Evolutionary conservation across 169 alveolate species (phyloP), one percentile per base, ranked within the genome.

Genomic region (Besnoitia besnoiti): DNA sequence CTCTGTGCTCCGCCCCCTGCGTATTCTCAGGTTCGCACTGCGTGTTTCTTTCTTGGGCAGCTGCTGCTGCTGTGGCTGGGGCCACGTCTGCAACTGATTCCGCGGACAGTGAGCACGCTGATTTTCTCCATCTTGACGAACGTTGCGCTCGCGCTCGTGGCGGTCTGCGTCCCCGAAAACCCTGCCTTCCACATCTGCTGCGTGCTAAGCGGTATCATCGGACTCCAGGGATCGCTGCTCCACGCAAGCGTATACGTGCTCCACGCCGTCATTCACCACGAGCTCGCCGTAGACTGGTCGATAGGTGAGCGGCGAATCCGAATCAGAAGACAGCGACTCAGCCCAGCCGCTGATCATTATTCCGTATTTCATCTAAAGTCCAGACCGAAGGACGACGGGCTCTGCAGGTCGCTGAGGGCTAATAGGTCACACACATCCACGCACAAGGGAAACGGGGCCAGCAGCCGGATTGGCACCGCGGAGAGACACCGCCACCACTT

Each of bases 1-100:
- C n/a, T n/a, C n/a, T n/a, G n/a, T n/a, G n/a, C n/a, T n/a, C n/a
- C n/a, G n/a, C n/a, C n/a, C n/a, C n/a, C n/a, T n/a, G n/a, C n/a
- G n/a, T n/a, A n/a, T n/a, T n/a, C 47, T 73, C 82, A 90, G 93
- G 93, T 90, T 33, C 89, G 93, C 16, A 51, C 93, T 8, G 61
- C 62, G n/a, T 46, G 93, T 37, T 47, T 55, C 80, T 37, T 90
- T 19, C 24, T 90, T 30, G 93, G 93, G 27, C 93, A 90, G 21
- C 61, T 90, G 89, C 88, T 90, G 42, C 49, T 90, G 27, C 75
- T 80, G 16, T 61, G 50, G 39, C 50, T 90, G 39, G 59, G 89
- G 16, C 93, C 88, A 24, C 50, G 51, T 12, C 80, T 76, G 19
- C 33, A 62, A 47, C 55, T 59, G 44, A 51, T 77, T 47, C 85